These are phyloP conservation scores for Amaranthus hypochondriacus DNA, from an alignment of 148 eudicot species.

Conservation along the genomic window DNA sequence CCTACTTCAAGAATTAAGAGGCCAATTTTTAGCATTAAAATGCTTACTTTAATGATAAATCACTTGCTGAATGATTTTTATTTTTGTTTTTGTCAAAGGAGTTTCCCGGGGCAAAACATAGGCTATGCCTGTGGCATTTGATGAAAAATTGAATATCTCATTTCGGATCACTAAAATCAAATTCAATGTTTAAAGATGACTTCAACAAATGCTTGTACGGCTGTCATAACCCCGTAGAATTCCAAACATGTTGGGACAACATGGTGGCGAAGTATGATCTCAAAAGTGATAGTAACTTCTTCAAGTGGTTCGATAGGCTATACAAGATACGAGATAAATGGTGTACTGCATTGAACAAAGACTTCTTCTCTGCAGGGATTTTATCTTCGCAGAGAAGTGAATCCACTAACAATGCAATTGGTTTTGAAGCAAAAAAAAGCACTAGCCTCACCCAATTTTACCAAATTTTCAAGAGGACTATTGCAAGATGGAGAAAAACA, in stretches of 20 bases:
- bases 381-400: neutral
- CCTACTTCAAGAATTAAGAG: no score
- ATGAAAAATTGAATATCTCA: neutral
- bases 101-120: neutral
- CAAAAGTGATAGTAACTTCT: neutral
- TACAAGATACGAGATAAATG: neutral
- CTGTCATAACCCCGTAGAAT: neutral
- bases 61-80: no score
- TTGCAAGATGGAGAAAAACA: neutral
- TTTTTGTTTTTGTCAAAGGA: neutral
- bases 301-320: neutral
- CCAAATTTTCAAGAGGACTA: neutral
- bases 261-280: neutral
- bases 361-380: neutral
- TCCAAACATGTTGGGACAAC: neutral
- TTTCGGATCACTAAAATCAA: neutral
- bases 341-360: neutral
- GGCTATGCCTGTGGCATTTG: neutral
- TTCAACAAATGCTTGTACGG: conserved; percentile 1
- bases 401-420: neutral
- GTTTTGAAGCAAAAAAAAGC: neutral
- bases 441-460: neutral
- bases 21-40: no score
- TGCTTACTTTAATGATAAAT: no score
- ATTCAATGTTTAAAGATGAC: neutral